Conservation (phyloP, 2,329 filamentous ascomycete species). For the Shiraia bambusicola region DNA sequence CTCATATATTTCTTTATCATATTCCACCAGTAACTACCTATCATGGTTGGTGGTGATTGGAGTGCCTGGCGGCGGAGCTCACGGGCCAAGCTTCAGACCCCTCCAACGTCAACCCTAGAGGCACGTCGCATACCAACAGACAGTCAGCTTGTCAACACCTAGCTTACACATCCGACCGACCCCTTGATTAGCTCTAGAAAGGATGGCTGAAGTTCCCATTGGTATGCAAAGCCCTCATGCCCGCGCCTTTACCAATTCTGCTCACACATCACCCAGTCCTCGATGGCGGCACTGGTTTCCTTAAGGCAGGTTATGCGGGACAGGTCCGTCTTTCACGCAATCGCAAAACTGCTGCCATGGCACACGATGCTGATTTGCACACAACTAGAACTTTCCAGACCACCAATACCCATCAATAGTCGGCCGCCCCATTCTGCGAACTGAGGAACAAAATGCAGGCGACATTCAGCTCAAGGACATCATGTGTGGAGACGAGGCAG, state of each 20-base stretch:
- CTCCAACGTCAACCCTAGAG: conserved; percentile 35
- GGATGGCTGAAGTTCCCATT: conserved; percentile 54
- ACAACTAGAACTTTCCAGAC: conserved; percentile 87
- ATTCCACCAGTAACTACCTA: too few relatives aligned
- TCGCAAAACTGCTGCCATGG: neutral
- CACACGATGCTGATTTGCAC: conserved; percentile 7
- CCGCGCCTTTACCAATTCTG: conserved; percentile 12
- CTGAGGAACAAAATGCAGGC: conserved; percentile 78
- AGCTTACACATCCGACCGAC: conserved; percentile 8
- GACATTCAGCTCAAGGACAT: conserved; percentile 88
- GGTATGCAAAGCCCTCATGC: conserved; percentile 38
- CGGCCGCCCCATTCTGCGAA: conserved; percentile 93
- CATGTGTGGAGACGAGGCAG: conserved; percentile 98
- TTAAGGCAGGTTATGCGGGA: conserved; percentile 98
- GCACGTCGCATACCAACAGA: conserved; percentile 13
- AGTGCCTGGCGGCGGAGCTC: conserved; percentile 18
- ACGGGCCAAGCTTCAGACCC: conserved; percentile 25
- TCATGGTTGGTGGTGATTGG: too few relatives aligned
- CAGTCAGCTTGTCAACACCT: conserved; percentile 15
- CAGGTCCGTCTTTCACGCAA: conserved; percentile 56
- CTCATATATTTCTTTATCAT: too few relatives aligned
- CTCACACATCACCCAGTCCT: conserved; percentile 67
- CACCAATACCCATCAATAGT: conserved; percentile 98
- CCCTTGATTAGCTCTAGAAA: conserved; percentile 23
- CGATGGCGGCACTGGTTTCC: conserved; percentile 98